These are phyloP conservation scores for Hippophae gyantsensis DNA, from an alignment of 306 rosid species.

Conservation along the genomic window DNA sequence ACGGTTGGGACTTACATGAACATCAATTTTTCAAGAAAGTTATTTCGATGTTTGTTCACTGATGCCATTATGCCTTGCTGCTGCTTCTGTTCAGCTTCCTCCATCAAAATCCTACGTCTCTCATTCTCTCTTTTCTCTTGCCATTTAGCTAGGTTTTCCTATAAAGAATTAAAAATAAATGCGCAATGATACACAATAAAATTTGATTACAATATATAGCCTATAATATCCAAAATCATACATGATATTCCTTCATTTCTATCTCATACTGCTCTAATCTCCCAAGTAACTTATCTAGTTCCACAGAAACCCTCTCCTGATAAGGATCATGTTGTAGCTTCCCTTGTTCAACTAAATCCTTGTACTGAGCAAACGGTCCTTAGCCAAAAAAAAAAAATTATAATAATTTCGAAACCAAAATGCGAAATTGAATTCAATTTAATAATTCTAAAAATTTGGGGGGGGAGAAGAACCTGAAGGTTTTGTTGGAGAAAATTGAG, in stretches of 20 bases:
- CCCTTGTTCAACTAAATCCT: conserved; percentile 57
- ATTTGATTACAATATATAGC: not conserved
- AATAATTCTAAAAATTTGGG: not conserved
- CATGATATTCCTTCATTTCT: conserved; percentile 84
- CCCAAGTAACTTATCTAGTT: conserved; percentile 62
- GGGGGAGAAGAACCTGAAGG: conserved; percentile 33
- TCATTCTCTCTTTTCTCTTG: conserved; percentile 56
- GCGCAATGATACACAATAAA: not conserved
- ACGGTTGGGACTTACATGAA: conserved; percentile 32
- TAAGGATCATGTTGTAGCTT: conserved; percentile 74
- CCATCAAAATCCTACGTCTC: conserved; percentile 61
- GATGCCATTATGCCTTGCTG: conserved; percentile 40
- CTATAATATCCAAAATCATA: conserved; percentile 15
- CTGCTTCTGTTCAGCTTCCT: conserved; percentile 64
- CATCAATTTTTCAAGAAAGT: conserved; percentile 48
- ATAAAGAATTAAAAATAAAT: conserved; percentile 5
- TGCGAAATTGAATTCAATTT: not conserved
- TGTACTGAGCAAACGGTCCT: conserved; percentile 66
- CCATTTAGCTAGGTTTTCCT: conserved; percentile 67
- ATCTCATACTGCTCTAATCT: conserved; percentile 83
- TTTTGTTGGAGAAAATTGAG: conserved; percentile 18
- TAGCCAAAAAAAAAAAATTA: not conserved
- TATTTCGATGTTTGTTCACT: conserved; percentile 26
- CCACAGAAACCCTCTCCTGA: conserved; percentile 68
- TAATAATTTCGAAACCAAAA: not conserved